Evolutionary conservation across 192 early-diverging fungal genomes (phyloP).

Genomic region (Chytriomyces sp.): DNA sequence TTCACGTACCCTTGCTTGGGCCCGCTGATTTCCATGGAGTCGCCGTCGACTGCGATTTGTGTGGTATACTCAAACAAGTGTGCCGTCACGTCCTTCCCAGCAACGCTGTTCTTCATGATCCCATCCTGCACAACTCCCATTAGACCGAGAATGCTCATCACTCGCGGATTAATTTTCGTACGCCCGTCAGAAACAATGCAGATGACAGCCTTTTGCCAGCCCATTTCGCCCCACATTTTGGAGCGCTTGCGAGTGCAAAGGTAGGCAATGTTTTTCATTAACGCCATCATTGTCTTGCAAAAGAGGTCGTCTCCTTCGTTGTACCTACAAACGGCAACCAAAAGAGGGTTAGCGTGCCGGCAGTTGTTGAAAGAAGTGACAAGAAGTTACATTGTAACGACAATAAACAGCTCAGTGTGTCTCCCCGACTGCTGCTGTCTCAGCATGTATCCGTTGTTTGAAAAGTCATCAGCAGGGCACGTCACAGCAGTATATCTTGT

Average conservation of each 20-base stretch:
- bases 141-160: slow-evolving; percentile 72
- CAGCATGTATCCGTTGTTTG: slow-evolving; percentile 73
- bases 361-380: neutral
- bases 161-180: slow-evolving; percentile 72
- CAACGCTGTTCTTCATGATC: slow-evolving; percentile 68
- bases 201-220: slow-evolving; percentile 86
- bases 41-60: slow-evolving; percentile 70
- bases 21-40: slow-evolving; percentile 74
- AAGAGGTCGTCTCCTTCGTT: slow-evolving; percentile 87
- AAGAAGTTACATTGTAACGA: slow-evolving; percentile 76
- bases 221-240: slow-evolving; percentile 67
- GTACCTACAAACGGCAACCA: slow-evolving; percentile 45
- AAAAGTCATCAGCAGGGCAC: slow-evolving; percentile 75
- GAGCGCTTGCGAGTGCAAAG: slow-evolving; percentile 45
- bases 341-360: neutral
- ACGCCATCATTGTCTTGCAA: slow-evolving; percentile 82
- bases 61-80: slow-evolving; percentile 78
- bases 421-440: slow-evolving; percentile 63
- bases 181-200: slow-evolving; percentile 84
- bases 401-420: slow-evolving; percentile 79
- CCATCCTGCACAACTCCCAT: slow-evolving; percentile 87
- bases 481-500: slow-evolving; percentile 94
- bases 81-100: slow-evolving; percentile 69
- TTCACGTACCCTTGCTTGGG: slow-evolving; percentile 55
- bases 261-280: slow-evolving; percentile 73